Conservation (phyloP, 768 basidiomycete genomes). For the Agaricus blazei region DNA sequence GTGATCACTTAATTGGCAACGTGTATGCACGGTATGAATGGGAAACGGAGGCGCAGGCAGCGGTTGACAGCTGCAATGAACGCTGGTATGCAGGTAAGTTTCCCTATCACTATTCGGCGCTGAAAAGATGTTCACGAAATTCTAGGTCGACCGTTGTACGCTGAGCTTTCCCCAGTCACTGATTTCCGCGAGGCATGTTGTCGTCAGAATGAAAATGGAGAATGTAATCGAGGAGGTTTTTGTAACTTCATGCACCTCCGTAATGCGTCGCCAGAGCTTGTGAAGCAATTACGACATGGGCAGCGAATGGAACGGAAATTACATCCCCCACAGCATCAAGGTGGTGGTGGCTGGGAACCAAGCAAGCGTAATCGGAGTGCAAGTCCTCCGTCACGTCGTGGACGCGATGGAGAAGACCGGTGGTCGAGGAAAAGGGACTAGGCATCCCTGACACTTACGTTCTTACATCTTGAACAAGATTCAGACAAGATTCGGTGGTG, state of each 20-base stretch:
- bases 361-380: slow-evolving; percentile 67
- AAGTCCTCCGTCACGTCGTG: slow-evolving; percentile 60
- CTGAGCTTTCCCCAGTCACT: slow-evolving; percentile 96
- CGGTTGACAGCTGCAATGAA: slow-evolving; percentile 90
- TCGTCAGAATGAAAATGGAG: slow-evolving; percentile 97
- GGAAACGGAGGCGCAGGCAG: slow-evolving; percentile 95
- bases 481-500: background rate
- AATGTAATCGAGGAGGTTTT: slow-evolving; percentile 96
- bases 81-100: slow-evolving; percentile 94
- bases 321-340: slow-evolving; percentile 58
- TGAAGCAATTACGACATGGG: slow-evolving; percentile 70
- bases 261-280: slow-evolving; percentile 80
- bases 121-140: slow-evolving; percentile 3
- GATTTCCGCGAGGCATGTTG: slow-evolving; percentile 99
- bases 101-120: background rate
- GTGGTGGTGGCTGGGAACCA: slow-evolving; percentile 84
- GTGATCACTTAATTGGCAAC: slow-evolving; percentile 97
- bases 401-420: slow-evolving; percentile 67
- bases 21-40: slow-evolving; percentile 98
- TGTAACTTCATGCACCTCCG: slow-evolving; percentile 99
- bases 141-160: slow-evolving; percentile 86
- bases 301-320: slow-evolving; percentile 80
- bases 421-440: slow-evolving; percentile 64
- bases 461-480: background rate
- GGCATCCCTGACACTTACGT: background rate